phyloP scores from a whole-genome alignment of 148 eudicot genomes.

The Euryodendron excelsum region DNA sequence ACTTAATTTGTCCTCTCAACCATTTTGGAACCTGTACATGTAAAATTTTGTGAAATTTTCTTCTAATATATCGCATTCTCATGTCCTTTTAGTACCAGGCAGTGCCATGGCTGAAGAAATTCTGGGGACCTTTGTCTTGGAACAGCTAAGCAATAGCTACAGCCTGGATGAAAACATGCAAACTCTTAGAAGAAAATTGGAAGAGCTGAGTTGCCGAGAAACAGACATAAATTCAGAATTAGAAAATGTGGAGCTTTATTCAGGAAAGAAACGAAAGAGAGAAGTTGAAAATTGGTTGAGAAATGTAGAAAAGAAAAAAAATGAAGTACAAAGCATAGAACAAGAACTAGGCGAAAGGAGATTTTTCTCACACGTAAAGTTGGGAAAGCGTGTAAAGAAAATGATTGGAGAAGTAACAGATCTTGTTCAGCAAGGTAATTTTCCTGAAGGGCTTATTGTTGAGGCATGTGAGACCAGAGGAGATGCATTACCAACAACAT shows the following conservation, averaged over 20 bases:
- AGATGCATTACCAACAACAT: neutral
- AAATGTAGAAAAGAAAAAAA: neutral
- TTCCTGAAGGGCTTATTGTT: slow-evolving; percentile 3
- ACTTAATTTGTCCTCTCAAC: neutral
- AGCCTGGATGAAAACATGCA: slow-evolving; percentile 4
- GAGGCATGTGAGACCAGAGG: neutral
- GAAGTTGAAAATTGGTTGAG: slow-evolving; percentile 13
- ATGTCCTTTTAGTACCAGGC: neutral
- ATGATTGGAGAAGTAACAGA: slow-evolving; percentile 1
- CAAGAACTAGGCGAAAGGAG: neutral
- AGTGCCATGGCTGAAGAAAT: neutral
- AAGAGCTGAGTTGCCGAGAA: neutral
- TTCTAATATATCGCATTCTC: neutral
- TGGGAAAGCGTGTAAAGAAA: neutral
- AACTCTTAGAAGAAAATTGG: slow-evolving; percentile 9
- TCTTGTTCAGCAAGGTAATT: slow-evolving; percentile 12
- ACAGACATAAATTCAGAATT: neutral
- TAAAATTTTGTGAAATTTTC: neutral
- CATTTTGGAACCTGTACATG: neutral
- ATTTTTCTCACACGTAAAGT: neutral
- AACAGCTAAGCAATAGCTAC: slow-evolving; percentile 2
- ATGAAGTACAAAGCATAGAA: slow-evolving; percentile 1
- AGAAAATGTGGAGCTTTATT: neutral
- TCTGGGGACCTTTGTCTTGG: neutral
- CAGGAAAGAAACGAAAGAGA: slow-evolving; percentile 3